These are phyloP conservation scores for Nakaseomyces glabratus DNA, from an alignment of 1,139 yeast genomes.

Conservation along the genomic window DNA sequence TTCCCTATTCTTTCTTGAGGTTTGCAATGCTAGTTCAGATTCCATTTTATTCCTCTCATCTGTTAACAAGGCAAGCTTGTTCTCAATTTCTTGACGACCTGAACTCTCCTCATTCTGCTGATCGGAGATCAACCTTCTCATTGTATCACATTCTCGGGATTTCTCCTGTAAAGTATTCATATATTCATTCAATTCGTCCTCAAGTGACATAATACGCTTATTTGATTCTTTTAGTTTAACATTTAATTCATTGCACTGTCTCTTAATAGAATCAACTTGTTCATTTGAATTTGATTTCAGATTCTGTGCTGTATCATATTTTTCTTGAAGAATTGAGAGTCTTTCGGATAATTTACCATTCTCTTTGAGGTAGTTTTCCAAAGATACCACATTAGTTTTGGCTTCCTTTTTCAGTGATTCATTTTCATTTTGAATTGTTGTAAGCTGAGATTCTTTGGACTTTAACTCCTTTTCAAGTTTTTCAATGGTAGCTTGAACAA, in stretches of 20 bases:
- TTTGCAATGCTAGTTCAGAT: constrained; percentile 40
- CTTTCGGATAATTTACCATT: constrained; percentile 46
- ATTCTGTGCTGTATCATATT: constrained; percentile 41
- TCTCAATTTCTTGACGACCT: constrained; percentile 40
- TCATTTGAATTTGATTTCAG: constrained; percentile 42
- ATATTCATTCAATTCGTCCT: constrained; percentile 72
- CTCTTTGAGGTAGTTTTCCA: constrained; percentile 41
- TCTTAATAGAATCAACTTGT: constrained; percentile 50
- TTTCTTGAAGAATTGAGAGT: constrained; percentile 43
- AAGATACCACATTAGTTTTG: constrained; percentile 38
- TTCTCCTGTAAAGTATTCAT: constrained; percentile 69
- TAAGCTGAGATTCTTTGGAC: constrained; percentile 25
- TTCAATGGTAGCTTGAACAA: constrained; percentile 18
- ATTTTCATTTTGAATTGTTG: constrained; percentile 32
- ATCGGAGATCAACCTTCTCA: constrained; percentile 61
- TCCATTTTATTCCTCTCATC: constrained; percentile 59
- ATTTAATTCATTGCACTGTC: constrained; percentile 69
- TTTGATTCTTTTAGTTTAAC: constrained; percentile 61
- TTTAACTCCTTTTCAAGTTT: constrained; percentile 23
- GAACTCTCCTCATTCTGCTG: constrained; percentile 50
- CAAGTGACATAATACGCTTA: constrained; percentile 53
- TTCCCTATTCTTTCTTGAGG: constrained; percentile 39
- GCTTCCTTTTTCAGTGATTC: constrained; percentile 35
- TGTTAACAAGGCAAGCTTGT: constrained; percentile 35
- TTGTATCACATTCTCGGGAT: constrained; percentile 64